These are phyloP conservation scores for Phyllosticta paracitricarpa DNA, from an alignment of 2,329 filamentous ascomycete genomes.

Conservation along the genomic window DNA sequence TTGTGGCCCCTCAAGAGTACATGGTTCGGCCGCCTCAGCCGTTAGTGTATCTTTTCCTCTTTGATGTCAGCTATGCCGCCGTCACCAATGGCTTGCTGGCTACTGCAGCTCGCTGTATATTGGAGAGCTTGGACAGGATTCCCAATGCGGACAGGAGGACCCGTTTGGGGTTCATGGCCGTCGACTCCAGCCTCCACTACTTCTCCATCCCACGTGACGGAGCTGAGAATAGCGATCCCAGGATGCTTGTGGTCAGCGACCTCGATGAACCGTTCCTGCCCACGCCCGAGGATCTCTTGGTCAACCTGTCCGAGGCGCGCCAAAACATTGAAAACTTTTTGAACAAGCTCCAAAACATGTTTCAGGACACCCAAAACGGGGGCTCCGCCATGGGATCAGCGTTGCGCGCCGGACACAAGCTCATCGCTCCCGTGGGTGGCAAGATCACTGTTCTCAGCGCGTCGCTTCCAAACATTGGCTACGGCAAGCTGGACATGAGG, in stretches of 20 bases:
- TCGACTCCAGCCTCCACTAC: constrained; percentile 91
- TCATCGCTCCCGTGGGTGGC: constrained; percentile 87
- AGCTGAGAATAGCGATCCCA: constrained; percentile 73
- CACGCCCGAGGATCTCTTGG: constrained; percentile 81
- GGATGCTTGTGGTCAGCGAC: constrained; percentile 89
- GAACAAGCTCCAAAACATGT: constrained; percentile 88
- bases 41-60: constrained; percentile 87
- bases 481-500: constrained; percentile 82
- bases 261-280: constrained; percentile 94
- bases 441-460: constrained; percentile 90
- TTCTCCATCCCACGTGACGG: constrained; percentile 87
- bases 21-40: constrained; percentile 97
- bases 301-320: constrained; percentile 79
- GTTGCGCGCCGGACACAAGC: constrained; percentile 83
- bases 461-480: constrained; percentile 79
- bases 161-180: constrained; percentile 85
- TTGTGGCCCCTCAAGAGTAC: constrained; percentile 96
- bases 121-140: constrained; percentile 91
- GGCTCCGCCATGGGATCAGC: constrained; percentile 93
- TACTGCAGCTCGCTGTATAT: constrained; percentile 83
- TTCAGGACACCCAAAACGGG: constrained; percentile 82
- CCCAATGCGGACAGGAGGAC: constrained; percentile 95
- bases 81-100: constrained; percentile 86
- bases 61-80: constrained; percentile 86
- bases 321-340: constrained; percentile 88